Conservation (phyloP, 169 alveolate species). For the Besnoitia besnoiti region DNA sequence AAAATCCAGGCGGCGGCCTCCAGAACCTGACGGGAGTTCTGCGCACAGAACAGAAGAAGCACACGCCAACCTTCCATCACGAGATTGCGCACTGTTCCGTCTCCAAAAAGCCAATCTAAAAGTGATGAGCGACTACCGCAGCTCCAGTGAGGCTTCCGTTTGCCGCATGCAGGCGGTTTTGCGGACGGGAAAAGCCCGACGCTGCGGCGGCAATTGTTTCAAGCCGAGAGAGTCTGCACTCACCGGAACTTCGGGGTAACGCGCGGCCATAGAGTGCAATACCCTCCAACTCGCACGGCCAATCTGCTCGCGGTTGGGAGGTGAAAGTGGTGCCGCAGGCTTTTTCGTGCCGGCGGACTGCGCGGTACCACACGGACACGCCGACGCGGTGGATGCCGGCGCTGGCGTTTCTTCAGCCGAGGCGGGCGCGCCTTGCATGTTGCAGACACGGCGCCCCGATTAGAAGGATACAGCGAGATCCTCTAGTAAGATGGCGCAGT, state of each 20-base stretch:
- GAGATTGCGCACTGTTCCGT: too few relatives aligned
- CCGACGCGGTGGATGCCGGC: background rate
- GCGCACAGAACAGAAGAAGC: constrained; percentile 8
- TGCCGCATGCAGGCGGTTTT: too few relatives aligned
- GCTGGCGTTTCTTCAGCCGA: background rate
- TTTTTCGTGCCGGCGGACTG: background rate
- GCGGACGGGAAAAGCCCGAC: too few relatives aligned
- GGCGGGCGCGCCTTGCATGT: background rate
- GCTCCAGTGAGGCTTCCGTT: too few relatives aligned
- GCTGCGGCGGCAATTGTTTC: too few relatives aligned
- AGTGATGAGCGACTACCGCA: background rate
- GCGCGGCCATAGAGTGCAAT: constrained; percentile 83
- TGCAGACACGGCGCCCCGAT: background rate
- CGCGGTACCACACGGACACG: background rate
- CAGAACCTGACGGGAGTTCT: constrained; percentile 62
- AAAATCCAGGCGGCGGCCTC: constrained; percentile 73
- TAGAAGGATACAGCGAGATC: too few relatives aligned
- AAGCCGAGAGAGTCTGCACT: too few relatives aligned
- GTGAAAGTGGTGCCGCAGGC: constrained; percentile 36
- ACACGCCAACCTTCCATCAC: too few relatives aligned
- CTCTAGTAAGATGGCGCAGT: too few relatives aligned
- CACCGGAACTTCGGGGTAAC: constrained; percentile 82
- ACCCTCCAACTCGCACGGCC: constrained; percentile 86
- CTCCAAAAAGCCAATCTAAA: too few relatives aligned
- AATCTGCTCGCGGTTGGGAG: constrained; percentile 83